Evolutionary conservation across 768 basidiomycete genomes (phyloP), one percentile per base, ranked within the genome.

Genomic region (Agaricus sinodeliciosus): DNA sequence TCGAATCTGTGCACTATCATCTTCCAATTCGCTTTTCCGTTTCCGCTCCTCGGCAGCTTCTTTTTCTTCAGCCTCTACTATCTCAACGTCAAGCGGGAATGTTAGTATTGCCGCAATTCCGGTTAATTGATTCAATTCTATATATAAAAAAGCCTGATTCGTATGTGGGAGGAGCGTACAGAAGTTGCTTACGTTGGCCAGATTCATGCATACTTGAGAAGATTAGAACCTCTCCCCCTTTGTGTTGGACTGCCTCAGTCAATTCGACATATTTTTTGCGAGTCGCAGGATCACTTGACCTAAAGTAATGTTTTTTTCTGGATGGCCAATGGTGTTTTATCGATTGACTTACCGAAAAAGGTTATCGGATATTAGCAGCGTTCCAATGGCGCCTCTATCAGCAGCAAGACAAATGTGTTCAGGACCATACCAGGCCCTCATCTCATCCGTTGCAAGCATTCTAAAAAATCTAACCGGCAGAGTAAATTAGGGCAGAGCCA

Each of bases 191-290:
- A 95, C 94, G 94, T 77, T 97, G 94, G 12, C 96, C 96, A 18
- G 90, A 92, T 70, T 99, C 96, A 64, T 99, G 96, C 96, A 99
- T 98, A 62, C 94, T 97, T 3, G 95, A 98, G 68, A 98, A 99
- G 58, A 97, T 94, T 16, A 97, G 75, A 4, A 94, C 94, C 63
- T 98, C 94, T 22, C 85, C 95, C 22, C 94, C 92, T 58, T 88
- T 90, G 43, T 82, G 77, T 59, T 87, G 84, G 13, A 97, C 93
- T 34, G 81, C 82, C 67, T 99, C 95, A 0, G 95, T 93, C 34
- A 98, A 74, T 43, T 69, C 72, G 28, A 99, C 94, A 60, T 90
- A 98, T 64, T 78, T 82, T 65, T 87, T 95, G 45, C 96, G 75
- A 47, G 80, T 77, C 16, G 66, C 69, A 4, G 89, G 85, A 57